Percentiles rank a stretch among this genome's conserved stretches.
Evolutionary conservation across 2,329 filamentous ascomycete genomes (phyloP).

Genomic region (Hortaea werneckii): DNA sequence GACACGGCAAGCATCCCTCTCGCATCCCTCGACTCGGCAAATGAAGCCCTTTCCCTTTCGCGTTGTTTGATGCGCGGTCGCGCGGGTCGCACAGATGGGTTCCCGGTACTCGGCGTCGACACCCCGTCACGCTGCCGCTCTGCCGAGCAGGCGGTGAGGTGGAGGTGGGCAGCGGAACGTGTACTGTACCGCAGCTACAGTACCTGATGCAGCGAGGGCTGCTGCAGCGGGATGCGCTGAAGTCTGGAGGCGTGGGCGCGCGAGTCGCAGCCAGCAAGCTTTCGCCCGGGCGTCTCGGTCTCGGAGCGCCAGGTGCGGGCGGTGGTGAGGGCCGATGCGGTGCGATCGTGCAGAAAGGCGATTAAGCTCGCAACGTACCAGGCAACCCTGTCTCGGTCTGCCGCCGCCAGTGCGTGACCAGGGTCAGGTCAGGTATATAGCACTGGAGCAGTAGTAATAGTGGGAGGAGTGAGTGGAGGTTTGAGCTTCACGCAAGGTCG

Average conservation of each 20-base stretch:
- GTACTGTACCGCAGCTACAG: too few relatives aligned
- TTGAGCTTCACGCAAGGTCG: too few relatives aligned
- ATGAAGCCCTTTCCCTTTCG: slow-evolving; percentile 2
- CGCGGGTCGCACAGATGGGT: slow-evolving; percentile 12
- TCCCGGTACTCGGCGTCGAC: slow-evolving; percentile 8
- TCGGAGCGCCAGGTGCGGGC: too few relatives aligned
- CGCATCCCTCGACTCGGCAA: slow-evolving; percentile 18
- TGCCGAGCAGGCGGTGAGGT: slow-evolving; percentile 16
- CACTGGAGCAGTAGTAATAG: too few relatives aligned
- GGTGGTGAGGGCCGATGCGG: background rate
- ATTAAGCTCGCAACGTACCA: slow-evolving; percentile 7
- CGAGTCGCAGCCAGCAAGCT: too few relatives aligned
- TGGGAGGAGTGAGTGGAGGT: too few relatives aligned
- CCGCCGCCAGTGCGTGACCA: background rate
- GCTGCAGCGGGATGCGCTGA: slow-evolving; percentile 9
- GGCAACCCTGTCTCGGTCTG: slow-evolving; percentile 1
- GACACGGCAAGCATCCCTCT: slow-evolving; percentile 26
- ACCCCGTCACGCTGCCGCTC: slow-evolving; percentile 14
- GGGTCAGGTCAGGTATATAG: slow-evolving; percentile 8
- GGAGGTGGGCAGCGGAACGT: slow-evolving; percentile 2
- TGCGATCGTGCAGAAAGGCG: slow-evolving; percentile 6
- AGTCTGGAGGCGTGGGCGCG: background rate
- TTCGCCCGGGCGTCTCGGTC: too few relatives aligned
- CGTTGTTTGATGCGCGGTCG: background rate
- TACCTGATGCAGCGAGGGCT: slow-evolving; percentile 5